Percentiles rank a stretch among this genome's conserved stretches.
Evolutionary conservation across 1,284 basidiomycete genomes (phyloP).

Genomic region (Leccinum cinnamomeum): DNA sequence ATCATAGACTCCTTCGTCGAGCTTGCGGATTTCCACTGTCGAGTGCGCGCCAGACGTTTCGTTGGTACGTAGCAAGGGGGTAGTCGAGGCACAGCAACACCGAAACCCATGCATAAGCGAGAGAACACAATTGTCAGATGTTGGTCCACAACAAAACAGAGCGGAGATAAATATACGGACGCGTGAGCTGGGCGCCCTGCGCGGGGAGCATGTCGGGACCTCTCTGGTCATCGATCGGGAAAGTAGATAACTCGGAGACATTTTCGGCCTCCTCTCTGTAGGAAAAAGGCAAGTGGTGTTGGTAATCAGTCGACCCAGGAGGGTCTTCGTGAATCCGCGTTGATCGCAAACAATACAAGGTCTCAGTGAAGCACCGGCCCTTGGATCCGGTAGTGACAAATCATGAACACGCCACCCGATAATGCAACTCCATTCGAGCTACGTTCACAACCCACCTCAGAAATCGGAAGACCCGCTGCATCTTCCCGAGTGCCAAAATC

Average conservation of each 20-base stretch:
- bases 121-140: neutral
- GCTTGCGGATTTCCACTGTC: constrained; percentile 82
- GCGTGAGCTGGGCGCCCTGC: constrained; percentile 73
- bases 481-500: constrained; percentile 89
- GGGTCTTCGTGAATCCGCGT: neutral
- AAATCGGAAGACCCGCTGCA: constrained; percentile 89
- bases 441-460: constrained; percentile 60
- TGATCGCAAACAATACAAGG: neutral
- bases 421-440: neutral
- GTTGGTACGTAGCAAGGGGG: too few species aligned
- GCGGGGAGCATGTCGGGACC: constrained; percentile 58
- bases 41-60: neutral
- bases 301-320: neutral
- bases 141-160: neutral
- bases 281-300: constrained; percentile 1
- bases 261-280: constrained; percentile 91
- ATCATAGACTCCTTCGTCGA: constrained; percentile 57
- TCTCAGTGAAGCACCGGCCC: neutral
- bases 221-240: constrained; percentile 44
- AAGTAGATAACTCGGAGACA: constrained; percentile 82
- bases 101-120: neutral
- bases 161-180: constrained; percentile 45
- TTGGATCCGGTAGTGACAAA: neutral
- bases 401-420: neutral
- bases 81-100: neutral